Conservation (phyloP, 2,329 filamentous ascomycete genomes). For the Hypoxylon rubiginosum region DNA sequence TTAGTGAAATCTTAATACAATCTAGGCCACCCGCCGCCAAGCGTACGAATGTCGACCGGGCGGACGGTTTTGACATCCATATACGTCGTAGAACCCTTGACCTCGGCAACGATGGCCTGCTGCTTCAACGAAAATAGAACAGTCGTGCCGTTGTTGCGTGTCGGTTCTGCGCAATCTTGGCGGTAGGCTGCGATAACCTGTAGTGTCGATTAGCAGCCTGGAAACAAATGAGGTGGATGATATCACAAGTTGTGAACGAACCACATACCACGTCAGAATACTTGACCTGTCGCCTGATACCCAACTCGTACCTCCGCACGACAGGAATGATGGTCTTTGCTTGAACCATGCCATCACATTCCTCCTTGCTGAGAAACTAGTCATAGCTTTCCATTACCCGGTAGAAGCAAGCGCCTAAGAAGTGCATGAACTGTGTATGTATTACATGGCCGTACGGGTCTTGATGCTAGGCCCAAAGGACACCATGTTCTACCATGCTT, state of each 20-base stretch:
- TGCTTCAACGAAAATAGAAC: constrained; percentile 43
- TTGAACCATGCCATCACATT: constrained; percentile 45
- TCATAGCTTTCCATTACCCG: constrained; percentile 46
- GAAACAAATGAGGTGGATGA: not conserved
- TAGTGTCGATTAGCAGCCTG: not conserved
- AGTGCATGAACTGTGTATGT: constrained; percentile 46
- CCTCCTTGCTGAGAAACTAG: constrained; percentile 43
- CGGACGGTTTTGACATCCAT: constrained; percentile 42
- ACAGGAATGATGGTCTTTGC: constrained; percentile 41
- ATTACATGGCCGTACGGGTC: constrained; percentile 48
- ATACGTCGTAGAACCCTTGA: constrained; percentile 40
- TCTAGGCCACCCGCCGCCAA: constrained; percentile 35
- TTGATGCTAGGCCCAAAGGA: constrained; percentile 47
- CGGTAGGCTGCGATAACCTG: constrained; percentile 43
- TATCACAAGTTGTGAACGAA: too few species aligned
- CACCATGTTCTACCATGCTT: constrained; percentile 40
- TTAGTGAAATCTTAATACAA: constrained; percentile 31
- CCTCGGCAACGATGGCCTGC: constrained; percentile 43
- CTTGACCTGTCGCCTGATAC: constrained; percentile 43
- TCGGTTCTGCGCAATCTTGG: constrained; percentile 38
- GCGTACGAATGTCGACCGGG: constrained; percentile 42
- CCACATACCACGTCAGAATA: constrained; percentile 34
- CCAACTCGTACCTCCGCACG: constrained; percentile 41
- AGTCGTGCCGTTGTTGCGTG: constrained; percentile 34
- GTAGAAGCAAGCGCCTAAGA: constrained; percentile 41